Conservation (phyloP, 2,329 filamentous ascomycete genomes). For the Fusarium sp. region DNA sequence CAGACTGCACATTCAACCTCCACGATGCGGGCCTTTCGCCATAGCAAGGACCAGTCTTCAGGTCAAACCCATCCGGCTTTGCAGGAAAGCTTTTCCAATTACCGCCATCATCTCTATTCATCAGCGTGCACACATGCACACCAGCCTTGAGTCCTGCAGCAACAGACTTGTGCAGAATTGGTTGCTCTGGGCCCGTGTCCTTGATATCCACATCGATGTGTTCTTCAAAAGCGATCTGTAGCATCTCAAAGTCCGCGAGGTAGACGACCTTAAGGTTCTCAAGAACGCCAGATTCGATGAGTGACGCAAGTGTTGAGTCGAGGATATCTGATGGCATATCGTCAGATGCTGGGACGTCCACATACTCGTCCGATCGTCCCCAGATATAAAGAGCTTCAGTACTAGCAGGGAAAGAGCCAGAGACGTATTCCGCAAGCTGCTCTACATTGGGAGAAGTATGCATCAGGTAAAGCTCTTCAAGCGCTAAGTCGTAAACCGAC, state of each 20-base stretch:
- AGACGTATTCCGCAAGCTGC: background rate
- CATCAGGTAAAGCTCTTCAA: background rate
- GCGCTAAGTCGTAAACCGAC: background rate
- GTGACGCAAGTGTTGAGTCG: background rate
- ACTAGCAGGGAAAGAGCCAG: background rate
- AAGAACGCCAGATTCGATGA: background rate
- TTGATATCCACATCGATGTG: background rate
- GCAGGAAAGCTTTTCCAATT: slow-evolving; percentile 28
- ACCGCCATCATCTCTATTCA: slow-evolving; percentile 16
- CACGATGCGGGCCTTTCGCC: slow-evolving; percentile 20
- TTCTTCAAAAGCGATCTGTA: fast-evolving
- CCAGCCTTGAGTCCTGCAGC: slow-evolving; percentile 8
- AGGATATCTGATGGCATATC: background rate
- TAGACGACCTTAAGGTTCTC: slow-evolving; percentile 21
- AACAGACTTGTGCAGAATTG: slow-evolving; percentile 3
- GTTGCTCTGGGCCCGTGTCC: background rate
- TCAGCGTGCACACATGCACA: slow-evolving; percentile 22
- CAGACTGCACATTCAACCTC: slow-evolving; percentile 6
- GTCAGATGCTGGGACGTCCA: fast-evolving
- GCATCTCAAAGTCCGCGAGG: slow-evolving; percentile 7
- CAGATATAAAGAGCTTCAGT: slow-evolving; percentile 21
- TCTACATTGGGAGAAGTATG: background rate
- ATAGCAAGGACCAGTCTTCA: slow-evolving; percentile 15
- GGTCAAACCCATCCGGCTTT: slow-evolving; percentile 21
- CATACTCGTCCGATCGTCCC: background rate